Evolutionary conservation across 352 stramenopile species (phyloP), one percentile per base, ranked within the genome.

Genomic region (Globisporangium apiculatum): DNA sequence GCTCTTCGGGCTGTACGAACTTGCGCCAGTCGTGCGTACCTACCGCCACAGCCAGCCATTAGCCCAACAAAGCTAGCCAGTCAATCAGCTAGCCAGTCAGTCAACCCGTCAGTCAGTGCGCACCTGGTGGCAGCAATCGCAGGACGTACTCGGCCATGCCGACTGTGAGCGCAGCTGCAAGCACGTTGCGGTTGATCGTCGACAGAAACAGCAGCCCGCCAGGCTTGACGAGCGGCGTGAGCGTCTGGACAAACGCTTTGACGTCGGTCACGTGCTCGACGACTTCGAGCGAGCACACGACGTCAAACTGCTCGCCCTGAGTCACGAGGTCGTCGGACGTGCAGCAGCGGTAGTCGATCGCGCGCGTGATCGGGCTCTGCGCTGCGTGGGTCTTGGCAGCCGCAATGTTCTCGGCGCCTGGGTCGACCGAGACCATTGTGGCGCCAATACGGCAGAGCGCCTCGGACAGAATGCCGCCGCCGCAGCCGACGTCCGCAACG

Each of bases 1-100:
- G 71, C 46, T 94, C 85, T 24, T 76, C 69, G 9, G 83, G 83
- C 55, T 86, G 65, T 24, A 94, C 72, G 61, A 90, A 94, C 67
- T 93, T 94, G 68, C 77, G 75, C 83, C 83, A 94, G 57, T 94
- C 80, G 54, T 94, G 85, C 36, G 85, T 94, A 57, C 83, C 77
- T 81, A 37, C 40, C 24, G 24, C 24, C 24, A 31, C 24, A 31
- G 3, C 24, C 24, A 31, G 24, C 24, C 12, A 45, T 45, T 46
- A 17, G 35, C 12, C 7, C 11, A 47, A 2, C 40, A 57, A 41
- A 51, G n/a, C 15, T 7, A 11, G 49, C 31, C 15, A 15, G 24
- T 49, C 50, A 45, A 11, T 51, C 18, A 4, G 18, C 48, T 9
- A 6, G 5, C 9, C 48, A 42, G 14, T 14, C 12, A 15, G 35